Percentiles rank a stretch among this genome's conserved stretches.
phyloP scores from a whole-genome alignment of 495 filamentous ascomycete species.

The Xylaria curta region DNA sequence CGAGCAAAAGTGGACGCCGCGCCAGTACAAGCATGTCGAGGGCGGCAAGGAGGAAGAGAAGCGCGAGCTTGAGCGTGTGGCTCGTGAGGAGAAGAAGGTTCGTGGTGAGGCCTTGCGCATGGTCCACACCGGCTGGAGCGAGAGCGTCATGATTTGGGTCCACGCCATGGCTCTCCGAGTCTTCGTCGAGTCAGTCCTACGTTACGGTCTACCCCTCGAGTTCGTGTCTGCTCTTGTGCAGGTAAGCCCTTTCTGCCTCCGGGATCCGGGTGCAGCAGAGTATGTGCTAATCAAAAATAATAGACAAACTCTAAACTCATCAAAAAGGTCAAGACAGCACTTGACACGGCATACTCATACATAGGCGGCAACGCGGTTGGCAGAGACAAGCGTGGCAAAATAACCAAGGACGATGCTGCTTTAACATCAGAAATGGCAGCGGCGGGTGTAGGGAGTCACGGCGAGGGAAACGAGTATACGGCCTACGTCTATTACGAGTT shows the following conservation, averaged over 20 bases:
- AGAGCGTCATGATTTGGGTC: conserved; percentile 92
- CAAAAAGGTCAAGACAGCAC: conserved; percentile 77
- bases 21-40: conserved; percentile 91
- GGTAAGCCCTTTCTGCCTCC: conserved; percentile 59
- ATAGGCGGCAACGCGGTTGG: conserved; percentile 95
- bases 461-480: conserved; percentile 83
- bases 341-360: conserved; percentile 90
- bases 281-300: conserved; percentile 11
- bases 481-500: conserved; percentile 98
- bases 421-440: conserved; percentile 80
- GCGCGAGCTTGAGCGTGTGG: conserved; percentile 79
- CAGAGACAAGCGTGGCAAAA: conserved; percentile 88
- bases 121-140: conserved; percentile 87
- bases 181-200: conserved; percentile 94
- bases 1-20: conserved; percentile 90
- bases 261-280: neutral
- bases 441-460: conserved; percentile 59
- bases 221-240: conserved; percentile 83
- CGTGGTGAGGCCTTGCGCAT: conserved; percentile 90
- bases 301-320: conserved; percentile 82
- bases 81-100: conserved; percentile 80
- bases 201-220: conserved; percentile 88
- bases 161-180: conserved; percentile 90
- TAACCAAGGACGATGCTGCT: conserved; percentile 83
- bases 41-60: conserved; percentile 87